phyloP scores from a whole-genome alignment of 208 protist genomes.

The Leishmania braziliensis region DNA sequence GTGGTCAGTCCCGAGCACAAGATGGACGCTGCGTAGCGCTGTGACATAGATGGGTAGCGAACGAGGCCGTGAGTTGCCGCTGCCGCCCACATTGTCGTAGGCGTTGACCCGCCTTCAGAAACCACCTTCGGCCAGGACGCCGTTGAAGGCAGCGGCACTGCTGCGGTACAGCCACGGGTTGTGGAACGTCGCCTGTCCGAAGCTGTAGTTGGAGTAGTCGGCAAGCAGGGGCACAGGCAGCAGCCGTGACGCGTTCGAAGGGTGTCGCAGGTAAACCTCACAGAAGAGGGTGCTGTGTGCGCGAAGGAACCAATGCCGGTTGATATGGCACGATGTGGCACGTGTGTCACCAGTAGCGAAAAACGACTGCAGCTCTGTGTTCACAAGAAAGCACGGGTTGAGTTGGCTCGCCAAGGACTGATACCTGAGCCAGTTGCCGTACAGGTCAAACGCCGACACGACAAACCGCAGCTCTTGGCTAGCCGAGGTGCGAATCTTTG shows the following conservation, averaged over 20 bases:
- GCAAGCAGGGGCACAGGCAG: conserved; percentile 69
- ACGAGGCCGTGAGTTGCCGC: not conserved
- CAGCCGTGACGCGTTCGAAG: conserved; percentile 46
- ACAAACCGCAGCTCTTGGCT: conserved; percentile 53
- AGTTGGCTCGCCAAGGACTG: conserved; percentile 44
- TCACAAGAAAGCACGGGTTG: conserved; percentile 59
- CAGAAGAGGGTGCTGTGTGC: conserved; percentile 55
- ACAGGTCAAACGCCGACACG: conserved; percentile 52
- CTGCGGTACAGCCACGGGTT: conserved; percentile 46
- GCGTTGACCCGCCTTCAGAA: conserved; percentile 66
- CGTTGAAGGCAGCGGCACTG: conserved; percentile 7
- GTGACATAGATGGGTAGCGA: conserved; percentile 31
- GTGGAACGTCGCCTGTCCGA: conserved; percentile 31
- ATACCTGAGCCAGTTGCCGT: conserved; percentile 62
- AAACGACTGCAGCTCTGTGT: conserved; percentile 39
- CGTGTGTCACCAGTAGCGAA: conserved; percentile 54
- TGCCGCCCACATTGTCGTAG: conserved; percentile 71
- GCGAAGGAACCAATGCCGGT: conserved; percentile 44
- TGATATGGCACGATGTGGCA: conserved; percentile 36
- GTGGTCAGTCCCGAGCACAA: conserved; percentile 32
- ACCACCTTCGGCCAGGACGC: conserved; percentile 9
- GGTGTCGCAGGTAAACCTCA: conserved; percentile 74
- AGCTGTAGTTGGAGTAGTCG: conserved; percentile 51
- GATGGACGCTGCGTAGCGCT: conserved; percentile 33
- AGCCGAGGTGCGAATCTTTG: conserved; percentile 6